phyloP scores from a whole-genome alignment of 2,329 filamentous ascomycete genomes.

The Boeremia exigua region DNA sequence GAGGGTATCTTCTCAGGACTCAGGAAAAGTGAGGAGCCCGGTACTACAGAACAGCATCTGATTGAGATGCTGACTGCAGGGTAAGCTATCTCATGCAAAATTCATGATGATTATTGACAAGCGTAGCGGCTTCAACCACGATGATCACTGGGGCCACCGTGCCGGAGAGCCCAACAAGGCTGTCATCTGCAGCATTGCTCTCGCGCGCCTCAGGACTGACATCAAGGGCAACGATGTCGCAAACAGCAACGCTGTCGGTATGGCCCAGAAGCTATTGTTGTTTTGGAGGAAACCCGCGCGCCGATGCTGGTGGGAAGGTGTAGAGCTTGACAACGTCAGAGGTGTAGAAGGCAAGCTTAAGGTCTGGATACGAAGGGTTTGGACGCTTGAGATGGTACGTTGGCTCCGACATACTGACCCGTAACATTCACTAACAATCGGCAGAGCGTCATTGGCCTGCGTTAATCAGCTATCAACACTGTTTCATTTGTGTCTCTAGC shows the following conservation, averaged over 20 bases:
- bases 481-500: slow-evolving; percentile 7
- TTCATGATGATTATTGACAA: slow-evolving; percentile 8
- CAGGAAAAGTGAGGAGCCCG: slow-evolving; percentile 92
- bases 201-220: slow-evolving; percentile 91
- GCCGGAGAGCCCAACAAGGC: slow-evolving; percentile 98
- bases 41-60: slow-evolving; percentile 95
- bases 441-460: slow-evolving; percentile 83
- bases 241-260: slow-evolving; percentile 82
- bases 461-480: slow-evolving; percentile 53
- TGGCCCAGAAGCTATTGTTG: slow-evolving; percentile 96
- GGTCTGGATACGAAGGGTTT: slow-evolving; percentile 97
- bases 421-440: slow-evolving; percentile 20
- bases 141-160: slow-evolving; percentile 93
- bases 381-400: slow-evolving; percentile 91
- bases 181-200: slow-evolving; percentile 93
- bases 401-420: not conserved
- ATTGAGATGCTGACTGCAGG: slow-evolving; percentile 99
- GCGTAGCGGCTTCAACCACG: slow-evolving; percentile 88
- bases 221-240: slow-evolving; percentile 78
- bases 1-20: slow-evolving; percentile 95
- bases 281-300: slow-evolving; percentile 98
- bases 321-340: slow-evolving; percentile 87
- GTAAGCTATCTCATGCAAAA: slow-evolving; percentile 59
- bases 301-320: slow-evolving; percentile 98
- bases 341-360: slow-evolving; percentile 92